These are phyloP conservation scores for Sambucus nigra DNA, from an alignment of 129 eudicot genomes.

Conservation along the genomic window DNA sequence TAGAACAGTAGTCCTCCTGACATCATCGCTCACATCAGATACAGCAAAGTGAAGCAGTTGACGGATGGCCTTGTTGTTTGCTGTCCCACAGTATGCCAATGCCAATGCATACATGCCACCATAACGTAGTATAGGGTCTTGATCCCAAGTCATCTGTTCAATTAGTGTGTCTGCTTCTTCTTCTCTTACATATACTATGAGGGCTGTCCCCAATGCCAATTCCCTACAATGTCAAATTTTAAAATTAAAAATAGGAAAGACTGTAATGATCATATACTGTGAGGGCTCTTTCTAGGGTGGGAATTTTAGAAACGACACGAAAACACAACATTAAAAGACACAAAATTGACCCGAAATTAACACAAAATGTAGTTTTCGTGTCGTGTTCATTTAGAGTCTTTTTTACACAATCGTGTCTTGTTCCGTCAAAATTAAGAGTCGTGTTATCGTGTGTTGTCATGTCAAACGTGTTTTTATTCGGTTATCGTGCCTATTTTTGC, in stretches of 20 bases:
- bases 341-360: too few species aligned
- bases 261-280: too few species aligned
- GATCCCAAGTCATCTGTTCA: constrained; percentile 98
- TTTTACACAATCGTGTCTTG: too few species aligned
- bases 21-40: constrained; percentile 95
- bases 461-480: too few species aligned
- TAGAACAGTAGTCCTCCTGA: constrained; percentile 92
- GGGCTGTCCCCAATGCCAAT: constrained; percentile 85
- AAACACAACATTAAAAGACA: too few species aligned
- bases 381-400: too few species aligned
- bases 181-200: constrained; percentile 95
- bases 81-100: constrained; percentile 90
- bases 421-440: too few species aligned
- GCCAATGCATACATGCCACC: constrained; percentile 99
- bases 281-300: too few species aligned
- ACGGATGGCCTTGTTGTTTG: constrained; percentile 90
- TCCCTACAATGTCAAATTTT: constrained; percentile 37
- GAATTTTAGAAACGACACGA: too few species aligned
- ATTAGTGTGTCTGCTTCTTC: constrained; percentile 90
- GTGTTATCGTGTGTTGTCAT: too few species aligned
- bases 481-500: too few species aligned
- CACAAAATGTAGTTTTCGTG: too few species aligned
- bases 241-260: neutral
- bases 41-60: constrained; percentile 95
- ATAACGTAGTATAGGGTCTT: constrained; percentile 87